Evolutionary conservation across 2,329 filamentous ascomycete species (phyloP).

Genomic region (Aspergillus aculeatus): DNA sequence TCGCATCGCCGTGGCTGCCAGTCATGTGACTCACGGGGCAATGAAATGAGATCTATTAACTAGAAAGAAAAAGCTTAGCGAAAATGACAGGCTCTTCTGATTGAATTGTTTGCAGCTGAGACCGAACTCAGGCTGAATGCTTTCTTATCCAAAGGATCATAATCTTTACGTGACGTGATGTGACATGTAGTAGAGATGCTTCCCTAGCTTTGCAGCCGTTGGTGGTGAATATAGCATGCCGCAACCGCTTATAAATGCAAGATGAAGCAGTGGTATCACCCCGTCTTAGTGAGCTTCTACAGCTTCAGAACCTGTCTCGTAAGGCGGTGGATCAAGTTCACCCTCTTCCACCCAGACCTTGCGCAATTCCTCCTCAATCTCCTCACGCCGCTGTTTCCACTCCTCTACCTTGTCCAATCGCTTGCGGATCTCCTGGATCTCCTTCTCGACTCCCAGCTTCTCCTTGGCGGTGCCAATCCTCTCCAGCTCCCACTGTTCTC

Average conservation of each 20-base stretch:
- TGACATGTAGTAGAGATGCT: too few species aligned
- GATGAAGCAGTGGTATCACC: neutral
- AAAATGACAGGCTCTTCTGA: too few species aligned
- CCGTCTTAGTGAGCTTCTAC: neutral
- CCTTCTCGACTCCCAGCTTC: constrained; percentile 89
- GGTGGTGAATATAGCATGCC: neutral
- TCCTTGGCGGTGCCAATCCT: constrained; percentile 90
- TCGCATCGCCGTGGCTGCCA: neutral
- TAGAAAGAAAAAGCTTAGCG: too few species aligned
- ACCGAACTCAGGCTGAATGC: neutral
- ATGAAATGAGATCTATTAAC: neutral
- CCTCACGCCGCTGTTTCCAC: constrained; percentile 74
- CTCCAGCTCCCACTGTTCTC: constrained; percentile 89
- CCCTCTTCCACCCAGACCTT: constrained; percentile 58
- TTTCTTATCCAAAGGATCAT: neutral
- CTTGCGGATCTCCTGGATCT: constrained; percentile 79
- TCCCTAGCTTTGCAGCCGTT: neutral
- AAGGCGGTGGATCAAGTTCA: constrained; percentile 39
- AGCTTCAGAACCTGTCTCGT: constrained; percentile 26
- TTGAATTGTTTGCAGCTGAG: too few species aligned
- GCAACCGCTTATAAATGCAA: too few species aligned
- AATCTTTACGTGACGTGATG: neutral
- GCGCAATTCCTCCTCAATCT: constrained; percentile 79
- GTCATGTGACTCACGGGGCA: constrained; percentile 10
- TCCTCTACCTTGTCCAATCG: constrained; percentile 76